Evolutionary conservation across 805 yeast genomes (phyloP).

Genomic region (Saccharomycopsis sp.): DNA sequence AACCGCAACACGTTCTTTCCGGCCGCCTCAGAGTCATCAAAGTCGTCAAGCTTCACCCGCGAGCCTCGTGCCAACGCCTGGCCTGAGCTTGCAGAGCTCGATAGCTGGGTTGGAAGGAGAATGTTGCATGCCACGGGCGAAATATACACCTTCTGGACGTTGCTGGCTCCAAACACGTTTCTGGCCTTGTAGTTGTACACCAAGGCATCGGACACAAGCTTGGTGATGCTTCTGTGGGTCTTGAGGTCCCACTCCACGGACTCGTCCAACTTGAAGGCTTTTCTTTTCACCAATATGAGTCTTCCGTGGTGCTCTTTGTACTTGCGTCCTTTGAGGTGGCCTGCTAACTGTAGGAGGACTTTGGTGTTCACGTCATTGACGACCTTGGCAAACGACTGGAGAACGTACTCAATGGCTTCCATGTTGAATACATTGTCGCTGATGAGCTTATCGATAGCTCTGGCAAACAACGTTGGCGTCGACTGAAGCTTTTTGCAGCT

Average conservation of each 20-base stretch:
- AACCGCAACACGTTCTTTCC: background rate
- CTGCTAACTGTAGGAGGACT: background rate
- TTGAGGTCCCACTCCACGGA: background rate
- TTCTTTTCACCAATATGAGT: background rate
- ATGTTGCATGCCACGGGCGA: background rate
- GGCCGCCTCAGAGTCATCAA: background rate
- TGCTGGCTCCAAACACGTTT: background rate
- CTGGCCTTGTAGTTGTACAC: background rate
- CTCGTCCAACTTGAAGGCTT: background rate
- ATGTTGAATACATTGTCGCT: background rate
- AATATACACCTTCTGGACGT: background rate
- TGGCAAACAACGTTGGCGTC: background rate
- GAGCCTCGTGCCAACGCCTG: background rate
- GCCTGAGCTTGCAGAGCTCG: background rate
- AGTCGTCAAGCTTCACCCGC: background rate
- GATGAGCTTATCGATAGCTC: background rate
- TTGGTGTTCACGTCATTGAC: background rate
- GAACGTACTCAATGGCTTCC: background rate
- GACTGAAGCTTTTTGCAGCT: background rate
- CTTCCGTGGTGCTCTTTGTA: background rate
- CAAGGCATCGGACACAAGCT: background rate
- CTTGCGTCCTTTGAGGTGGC: constrained; percentile 1
- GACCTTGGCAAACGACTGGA: background rate
- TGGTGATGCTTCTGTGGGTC: background rate
- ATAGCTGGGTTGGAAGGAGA: background rate